Percentiles rank a stretch among this genome's conserved stretches.
phyloP scores from a whole-genome alignment of 305 asterid genomes.

The Andrographis paniculata region DNA sequence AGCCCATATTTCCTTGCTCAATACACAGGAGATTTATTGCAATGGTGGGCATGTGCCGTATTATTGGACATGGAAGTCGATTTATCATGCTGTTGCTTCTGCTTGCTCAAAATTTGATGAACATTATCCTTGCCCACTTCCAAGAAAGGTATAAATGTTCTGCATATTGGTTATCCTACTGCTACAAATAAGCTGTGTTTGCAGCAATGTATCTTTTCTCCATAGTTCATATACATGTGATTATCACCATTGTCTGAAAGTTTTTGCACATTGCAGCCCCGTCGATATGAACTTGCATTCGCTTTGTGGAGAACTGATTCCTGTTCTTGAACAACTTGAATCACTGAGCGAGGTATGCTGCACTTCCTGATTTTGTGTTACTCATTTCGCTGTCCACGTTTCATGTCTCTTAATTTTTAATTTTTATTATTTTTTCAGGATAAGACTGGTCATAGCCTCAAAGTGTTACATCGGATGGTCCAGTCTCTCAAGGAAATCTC shows the following conservation, averaged over 20 bases:
- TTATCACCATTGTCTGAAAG: slow-evolving; percentile 28
- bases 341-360: slow-evolving; percentile 57
- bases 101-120: slow-evolving; percentile 79
- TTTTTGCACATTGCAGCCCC: slow-evolving; percentile 27
- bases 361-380: neutral
- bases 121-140: slow-evolving; percentile 72
- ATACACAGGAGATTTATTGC: slow-evolving; percentile 73
- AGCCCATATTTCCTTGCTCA: neutral
- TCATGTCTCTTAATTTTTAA: neutral
- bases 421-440: slow-evolving; percentile 39
- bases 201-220: slow-evolving; percentile 14
- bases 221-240: slow-evolving; percentile 26
- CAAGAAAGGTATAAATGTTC: slow-evolving; percentile 52
- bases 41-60: slow-evolving; percentile 76
- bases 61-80: slow-evolving; percentile 63
- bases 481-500: slow-evolving; percentile 69
- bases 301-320: slow-evolving; percentile 54
- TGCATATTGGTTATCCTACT: slow-evolving; percentile 12
- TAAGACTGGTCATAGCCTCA: slow-evolving; percentile 70
- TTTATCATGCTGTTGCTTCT: slow-evolving; percentile 67
- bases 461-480: slow-evolving; percentile 55
- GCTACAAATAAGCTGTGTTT: slow-evolving; percentile 10
- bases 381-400: neutral
- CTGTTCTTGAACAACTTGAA: slow-evolving; percentile 77
- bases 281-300: slow-evolving; percentile 39